Base-by-base conservation (phyloP, 2,329 filamentous ascomycete genomes). In the Claviceps sp. region DNA sequence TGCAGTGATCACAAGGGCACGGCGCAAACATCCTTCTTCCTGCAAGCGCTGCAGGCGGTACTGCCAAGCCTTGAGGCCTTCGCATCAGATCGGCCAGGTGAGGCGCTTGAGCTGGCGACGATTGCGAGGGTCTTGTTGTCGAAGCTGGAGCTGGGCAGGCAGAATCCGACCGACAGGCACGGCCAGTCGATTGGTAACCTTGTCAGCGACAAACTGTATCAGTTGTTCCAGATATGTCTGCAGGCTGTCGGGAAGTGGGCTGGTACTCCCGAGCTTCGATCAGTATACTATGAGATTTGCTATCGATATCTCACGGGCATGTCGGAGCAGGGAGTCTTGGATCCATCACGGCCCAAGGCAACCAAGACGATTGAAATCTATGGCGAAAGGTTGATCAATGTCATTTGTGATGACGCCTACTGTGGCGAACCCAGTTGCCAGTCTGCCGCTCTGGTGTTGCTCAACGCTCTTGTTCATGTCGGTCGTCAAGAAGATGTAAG, bases 371-470 rank as follows among this genome's bases (percentile, higher is more conserved):
- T 89, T 42, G 72, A 74, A 48, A 65, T 74, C 13, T 78, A 78
- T 45, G 90, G 93, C 41, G 86, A 89, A 60, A 78, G 86, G 51
- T 74, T 97, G 41, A 78, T 97, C 55, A 89, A 91, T 59, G 82
- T 89, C 26, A 76, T 96, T 44, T 96, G 90, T 63, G 93, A 98
- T 62, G 93, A 98, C 70, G 90, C 89, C 19, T 91, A 90, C 65
- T 83, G 85, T 54, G 89, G 89, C 41, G 85, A 91, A 61, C 78
- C 86, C 40, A 79, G 77, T 13, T 94, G 88, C 65, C 87, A 94
- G 62, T 82, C 94, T 3, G 85, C 91, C 1, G 89, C 93, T 11
- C 73, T 97, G 44, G 78, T 96, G 40, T 75, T 97, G n/a, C 74
- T 98, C 38, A 83, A 86, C 51, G 80, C 85, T 1, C 69, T 97